Evolutionary conservation across 2,329 filamentous ascomycete species (phyloP).

Genomic region (Aspergillus sp.): DNA sequence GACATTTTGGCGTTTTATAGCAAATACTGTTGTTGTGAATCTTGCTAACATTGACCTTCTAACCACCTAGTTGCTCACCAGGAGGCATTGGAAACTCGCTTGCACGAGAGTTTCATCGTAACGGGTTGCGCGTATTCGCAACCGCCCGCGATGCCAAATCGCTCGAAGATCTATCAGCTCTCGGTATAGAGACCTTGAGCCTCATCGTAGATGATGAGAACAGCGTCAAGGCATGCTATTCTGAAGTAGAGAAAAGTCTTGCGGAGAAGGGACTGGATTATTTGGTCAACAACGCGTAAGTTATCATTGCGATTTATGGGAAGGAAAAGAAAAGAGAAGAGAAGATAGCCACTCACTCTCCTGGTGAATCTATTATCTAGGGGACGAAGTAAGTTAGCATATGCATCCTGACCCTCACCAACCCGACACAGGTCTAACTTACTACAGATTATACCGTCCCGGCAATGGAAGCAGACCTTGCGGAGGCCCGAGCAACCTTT

Average conservation of each 20-base stretch:
- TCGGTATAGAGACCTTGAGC: slow-evolving; percentile 55
- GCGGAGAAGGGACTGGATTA: slow-evolving; percentile 53
- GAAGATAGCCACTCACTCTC: slow-evolving; percentile 9
- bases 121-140: slow-evolving; percentile 57
- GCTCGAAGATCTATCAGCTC: slow-evolving; percentile 49
- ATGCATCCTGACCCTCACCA: not conserved
- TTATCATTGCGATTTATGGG: slow-evolving; percentile 2
- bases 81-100: slow-evolving; percentile 61
- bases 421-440: slow-evolving; percentile 6
- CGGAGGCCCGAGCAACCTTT: slow-evolving; percentile 49
- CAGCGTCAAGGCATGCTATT: slow-evolving; percentile 50
- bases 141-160: slow-evolving; percentile 54
- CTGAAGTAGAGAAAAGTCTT: slow-evolving; percentile 48
- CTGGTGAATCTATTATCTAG: slow-evolving; percentile 9
- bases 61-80: slow-evolving; percentile 36
- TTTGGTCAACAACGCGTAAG: slow-evolving; percentile 58
- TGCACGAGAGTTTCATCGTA: slow-evolving; percentile 55
- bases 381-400: slow-evolving; percentile 30
- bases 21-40: not conserved
- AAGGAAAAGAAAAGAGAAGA: not conserved
- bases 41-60: not conserved
- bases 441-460: slow-evolving; percentile 55
- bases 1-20: not conserved
- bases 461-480: slow-evolving; percentile 54
- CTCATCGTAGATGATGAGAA: slow-evolving; percentile 53